A percentile compares a stretch with the other conserved stretches of the same genome.
These are phyloP conservation scores for Desmodesmus armatus DNA, from an alignment of 139 green algal genomes.

Conservation along the genomic window DNA sequence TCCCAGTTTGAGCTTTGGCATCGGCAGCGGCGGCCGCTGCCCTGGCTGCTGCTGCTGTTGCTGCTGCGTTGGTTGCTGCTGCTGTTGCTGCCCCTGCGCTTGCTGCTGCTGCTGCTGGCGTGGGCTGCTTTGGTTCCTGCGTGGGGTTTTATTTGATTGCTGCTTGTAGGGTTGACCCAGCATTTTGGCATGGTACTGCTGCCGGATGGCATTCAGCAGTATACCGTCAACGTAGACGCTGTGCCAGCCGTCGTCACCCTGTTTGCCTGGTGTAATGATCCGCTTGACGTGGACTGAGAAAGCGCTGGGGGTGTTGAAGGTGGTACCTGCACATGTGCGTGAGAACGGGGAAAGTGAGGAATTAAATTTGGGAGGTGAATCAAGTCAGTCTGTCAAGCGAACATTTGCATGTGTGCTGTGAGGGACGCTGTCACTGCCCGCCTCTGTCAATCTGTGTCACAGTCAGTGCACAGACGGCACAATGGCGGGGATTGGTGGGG, in stretches of 20 bases:
- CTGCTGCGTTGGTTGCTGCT: not conserved
- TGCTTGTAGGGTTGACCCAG: not conserved
- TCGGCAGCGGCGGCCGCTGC: not conserved
- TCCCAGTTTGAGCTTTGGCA: not conserved
- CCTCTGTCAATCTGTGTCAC: too few relatives aligned
- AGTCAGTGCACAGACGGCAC: too few relatives aligned
- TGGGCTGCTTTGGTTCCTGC: not conserved
- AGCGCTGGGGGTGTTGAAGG: conserved; percentile 61
- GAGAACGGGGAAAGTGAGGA: too few relatives aligned
- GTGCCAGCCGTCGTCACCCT: conserved; percentile 82
- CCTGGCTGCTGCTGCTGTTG: not conserved
- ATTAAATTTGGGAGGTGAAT: too few relatives aligned
- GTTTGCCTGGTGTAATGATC: conserved; percentile 68
- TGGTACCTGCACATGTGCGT: conserved; percentile 47
- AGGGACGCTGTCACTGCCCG: too few relatives aligned
- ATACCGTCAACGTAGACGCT: conserved; percentile 56
- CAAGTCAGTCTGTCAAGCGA: too few relatives aligned
- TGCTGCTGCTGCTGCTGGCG: conserved; percentile 1
- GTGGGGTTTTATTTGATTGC: not conserved
- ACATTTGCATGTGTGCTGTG: too few relatives aligned
- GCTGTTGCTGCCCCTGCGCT: not conserved
- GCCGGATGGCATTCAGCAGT: conserved; percentile 19
- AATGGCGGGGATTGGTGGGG: too few relatives aligned
- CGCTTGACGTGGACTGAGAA: conserved; percentile 78
- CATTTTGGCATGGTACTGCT: conserved; percentile 19